A percentile compares a stretch with the other conserved stretches of the same genome.
Conservation (phyloP, 495 filamentous ascomycete species). For the Cercophora scortea region DNA sequence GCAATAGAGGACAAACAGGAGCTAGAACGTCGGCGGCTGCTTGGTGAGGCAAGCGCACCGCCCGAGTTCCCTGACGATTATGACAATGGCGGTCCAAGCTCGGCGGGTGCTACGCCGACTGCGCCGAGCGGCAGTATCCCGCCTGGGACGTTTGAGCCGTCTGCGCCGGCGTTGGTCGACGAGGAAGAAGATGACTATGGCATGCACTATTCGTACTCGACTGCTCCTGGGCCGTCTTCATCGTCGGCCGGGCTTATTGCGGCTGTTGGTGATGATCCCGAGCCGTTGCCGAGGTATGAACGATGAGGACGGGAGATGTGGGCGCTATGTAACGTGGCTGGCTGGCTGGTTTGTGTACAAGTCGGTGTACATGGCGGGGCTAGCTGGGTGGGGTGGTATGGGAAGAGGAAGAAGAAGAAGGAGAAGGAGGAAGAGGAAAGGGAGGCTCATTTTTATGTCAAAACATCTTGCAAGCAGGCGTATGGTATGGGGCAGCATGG, state of each 20-base stretch:
- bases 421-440: too few relatives aligned
- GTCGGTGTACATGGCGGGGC: too few relatives aligned
- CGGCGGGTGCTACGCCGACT: conserved; percentile 8
- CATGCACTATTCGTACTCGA: conserved; percentile 22
- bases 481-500: too few relatives aligned
- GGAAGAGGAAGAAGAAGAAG: too few relatives aligned
- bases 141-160: conserved; percentile 36
- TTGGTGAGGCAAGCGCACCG: conserved; percentile 67
- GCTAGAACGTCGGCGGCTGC: conserved; percentile 64
- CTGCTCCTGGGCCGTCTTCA: conserved; percentile 14
- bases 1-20: conserved; percentile 77
- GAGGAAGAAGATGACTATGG: conserved; percentile 54
- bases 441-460: too few relatives aligned
- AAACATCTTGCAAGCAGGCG: too few relatives aligned
- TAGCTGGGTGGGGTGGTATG: too few relatives aligned
- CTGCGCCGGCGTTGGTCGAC: conserved; percentile 59
- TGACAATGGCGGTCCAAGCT: conserved; percentile 18
- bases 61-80: conserved; percentile 41
- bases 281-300: conserved; percentile 34
- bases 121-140: conserved; percentile 11
- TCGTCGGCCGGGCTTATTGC: not conserved
- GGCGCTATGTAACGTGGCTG: too few relatives aligned
- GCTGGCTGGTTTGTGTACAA: too few relatives aligned
- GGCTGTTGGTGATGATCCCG: conserved; percentile 4
- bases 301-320: conserved; percentile 1